Conservation (phyloP, 768 basidiomycete genomes). For the Lactarius vividus region DNA sequence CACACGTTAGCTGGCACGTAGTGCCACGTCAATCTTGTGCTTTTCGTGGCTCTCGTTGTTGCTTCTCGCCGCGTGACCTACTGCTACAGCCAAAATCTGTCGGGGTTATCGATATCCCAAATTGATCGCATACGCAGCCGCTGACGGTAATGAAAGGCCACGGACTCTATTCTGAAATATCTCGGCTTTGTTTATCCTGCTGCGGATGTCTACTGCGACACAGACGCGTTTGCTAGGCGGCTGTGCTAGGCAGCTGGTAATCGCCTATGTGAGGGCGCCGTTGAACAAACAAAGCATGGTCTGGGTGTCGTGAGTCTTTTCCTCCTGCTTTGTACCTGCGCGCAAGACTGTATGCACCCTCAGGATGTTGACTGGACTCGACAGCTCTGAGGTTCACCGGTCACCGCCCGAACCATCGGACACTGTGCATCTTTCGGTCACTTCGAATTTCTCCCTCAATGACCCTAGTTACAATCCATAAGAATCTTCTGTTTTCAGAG, state of each 20-base stretch:
- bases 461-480: too few species aligned
- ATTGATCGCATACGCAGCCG: neutral
- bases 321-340: too few species aligned
- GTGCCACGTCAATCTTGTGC: neutral
- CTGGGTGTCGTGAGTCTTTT: neutral
- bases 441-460: too few species aligned
- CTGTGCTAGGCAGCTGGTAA: neutral
- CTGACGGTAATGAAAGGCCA: neutral
- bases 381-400: too few species aligned
- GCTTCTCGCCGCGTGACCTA: neutral
- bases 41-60: neutral
- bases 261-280: neutral
- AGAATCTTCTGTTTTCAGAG: too few species aligned
- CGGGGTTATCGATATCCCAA: neutral
- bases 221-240: too few species aligned
- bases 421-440: too few species aligned
- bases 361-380: too few species aligned
- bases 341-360: too few species aligned
- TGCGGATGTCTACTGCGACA: neutral
- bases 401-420: too few species aligned
- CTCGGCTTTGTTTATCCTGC: neutral
- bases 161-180: constrained; percentile 12
- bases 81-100: constrained; percentile 11
- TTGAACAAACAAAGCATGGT: neutral
- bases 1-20: neutral